These are phyloP conservation scores for Aphanocladium album DNA, from an alignment of 2,329 filamentous ascomycete genomes.

Conservation along the genomic window DNA sequence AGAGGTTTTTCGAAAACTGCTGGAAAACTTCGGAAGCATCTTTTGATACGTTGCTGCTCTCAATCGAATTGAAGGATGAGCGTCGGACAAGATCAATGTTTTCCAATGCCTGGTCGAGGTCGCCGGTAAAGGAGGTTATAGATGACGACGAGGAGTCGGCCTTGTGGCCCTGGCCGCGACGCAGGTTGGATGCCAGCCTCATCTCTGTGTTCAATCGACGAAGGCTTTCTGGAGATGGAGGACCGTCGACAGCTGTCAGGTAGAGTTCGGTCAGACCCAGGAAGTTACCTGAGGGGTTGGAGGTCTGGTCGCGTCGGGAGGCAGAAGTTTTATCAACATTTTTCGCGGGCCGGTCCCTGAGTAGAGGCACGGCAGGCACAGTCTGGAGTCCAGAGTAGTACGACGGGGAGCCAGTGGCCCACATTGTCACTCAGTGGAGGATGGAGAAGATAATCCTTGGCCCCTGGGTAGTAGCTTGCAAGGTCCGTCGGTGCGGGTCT, in stretches of 20 bases:
- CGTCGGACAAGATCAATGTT: constrained; percentile 47
- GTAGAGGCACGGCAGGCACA: constrained; percentile 8
- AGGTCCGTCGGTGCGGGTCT: constrained; percentile 11
- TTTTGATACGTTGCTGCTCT: constrained; percentile 46
- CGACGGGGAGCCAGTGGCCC: constrained; percentile 10
- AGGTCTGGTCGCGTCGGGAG: constrained; percentile 15
- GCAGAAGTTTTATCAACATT: constrained; percentile 8
- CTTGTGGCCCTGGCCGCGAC: constrained; percentile 26
- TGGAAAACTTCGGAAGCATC: constrained; percentile 57
- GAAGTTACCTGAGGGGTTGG: background rate
- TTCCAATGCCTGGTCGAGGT: constrained; percentile 42
- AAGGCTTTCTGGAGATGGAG: constrained; percentile 55
- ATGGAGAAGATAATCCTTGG: constrained; percentile 10
- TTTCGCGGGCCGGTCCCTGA: constrained; percentile 9
- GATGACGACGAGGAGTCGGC: constrained; percentile 53
- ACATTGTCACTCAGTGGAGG: constrained; percentile 14
- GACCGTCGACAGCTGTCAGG: constrained; percentile 55
- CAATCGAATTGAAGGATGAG: constrained; percentile 51
- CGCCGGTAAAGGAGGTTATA: constrained; percentile 39
- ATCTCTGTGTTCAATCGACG: constrained; percentile 55
- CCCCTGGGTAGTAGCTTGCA: background rate
- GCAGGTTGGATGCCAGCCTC: constrained; percentile 45
- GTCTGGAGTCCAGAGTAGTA: constrained; percentile 9
- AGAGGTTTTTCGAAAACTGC: constrained; percentile 55
- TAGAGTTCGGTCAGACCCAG: constrained; percentile 38